A percentile compares a stretch with the other conserved stretches of the same genome.
phyloP scores from a whole-genome alignment of 2,329 filamentous ascomycete species.

The Penicillium oxalicum region DNA sequence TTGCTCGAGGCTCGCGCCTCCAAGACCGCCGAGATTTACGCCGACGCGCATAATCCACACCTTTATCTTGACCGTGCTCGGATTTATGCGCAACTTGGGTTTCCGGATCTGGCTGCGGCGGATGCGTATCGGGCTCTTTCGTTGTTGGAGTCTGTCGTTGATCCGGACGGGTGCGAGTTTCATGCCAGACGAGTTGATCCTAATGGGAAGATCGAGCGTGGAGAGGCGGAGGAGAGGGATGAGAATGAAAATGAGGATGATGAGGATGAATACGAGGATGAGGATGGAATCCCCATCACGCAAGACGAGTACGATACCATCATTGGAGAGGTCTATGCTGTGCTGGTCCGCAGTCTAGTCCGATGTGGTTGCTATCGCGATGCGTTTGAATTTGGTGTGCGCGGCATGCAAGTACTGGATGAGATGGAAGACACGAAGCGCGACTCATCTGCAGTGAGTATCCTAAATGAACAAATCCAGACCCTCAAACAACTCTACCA shows the following conservation, averaged over 20 bases:
- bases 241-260: slow-evolving; percentile 9
- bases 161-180: slow-evolving; percentile 72
- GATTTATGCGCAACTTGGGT: slow-evolving; percentile 67
- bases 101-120: slow-evolving; percentile 81
- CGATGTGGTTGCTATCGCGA: slow-evolving; percentile 38
- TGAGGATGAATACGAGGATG: slow-evolving; percentile 41
- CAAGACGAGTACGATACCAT: slow-evolving; percentile 31
- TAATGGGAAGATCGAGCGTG: background rate
- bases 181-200: slow-evolving; percentile 53
- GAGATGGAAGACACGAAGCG: slow-evolving; percentile 5
- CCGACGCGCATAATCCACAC: slow-evolving; percentile 39
- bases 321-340: slow-evolving; percentile 32
- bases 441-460: slow-evolving; percentile 3
- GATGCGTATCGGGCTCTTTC: slow-evolving; percentile 90
- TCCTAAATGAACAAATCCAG: slow-evolving; percentile 25
- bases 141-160: slow-evolving; percentile 70
- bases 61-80: slow-evolving; percentile 53
- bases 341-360: slow-evolving; percentile 34
- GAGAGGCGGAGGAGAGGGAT: background rate
- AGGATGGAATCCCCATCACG: slow-evolving; percentile 23
- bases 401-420: slow-evolving; percentile 24
- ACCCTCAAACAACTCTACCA: slow-evolving; percentile 24
- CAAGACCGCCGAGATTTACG: slow-evolving; percentile 45
- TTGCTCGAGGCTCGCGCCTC: slow-evolving; percentile 44
- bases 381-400: slow-evolving; percentile 36